Base-by-base conservation (phyloP, 1,284 basidiomycete genomes). In the Ceratobasidium sp. region DNA sequence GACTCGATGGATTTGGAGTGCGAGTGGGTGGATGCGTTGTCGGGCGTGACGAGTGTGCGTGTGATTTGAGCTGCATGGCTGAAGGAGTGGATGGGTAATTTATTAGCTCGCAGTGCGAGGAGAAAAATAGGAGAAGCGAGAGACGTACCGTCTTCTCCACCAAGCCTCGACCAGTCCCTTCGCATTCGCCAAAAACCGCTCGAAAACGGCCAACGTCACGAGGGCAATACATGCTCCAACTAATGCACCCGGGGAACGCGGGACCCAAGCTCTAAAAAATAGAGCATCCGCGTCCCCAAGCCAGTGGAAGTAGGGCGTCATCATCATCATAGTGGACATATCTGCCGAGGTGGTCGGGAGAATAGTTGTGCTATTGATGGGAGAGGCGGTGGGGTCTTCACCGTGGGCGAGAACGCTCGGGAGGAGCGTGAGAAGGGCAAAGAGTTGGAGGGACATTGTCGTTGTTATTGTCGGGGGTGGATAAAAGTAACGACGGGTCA, bases 181-280 rank as follows among this genome's bases (percentile, higher is more conserved):
- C 44, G 73, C 70, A 18, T 49, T 69, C 44, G 61, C 64, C 26
- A 76, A 52, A 30, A 76, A 66, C 41, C 75, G 83, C 72, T 94
- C 92, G 46, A 92, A 81, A 2, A 94, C 78, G 9, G 87, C 87
- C 32, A 95, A 82, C 35, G 89, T 57, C 77, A 91, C 83, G 23
- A 95, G 83, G 0, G 85, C 89, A 73, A 95, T 84, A 79, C 89
- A 91, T 50, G 92, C 91, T 2, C 91, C 93, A 18, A 86, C 87
- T 30, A 93, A 86, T 0, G 90, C 88, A 35, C 90, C 92, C 8
- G 83, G 76, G 0, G 89, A 88, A 0, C 83, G 83, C 0, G 94
- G 93, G 1, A 81, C 82, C 89, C 91, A 92, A 1, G 85, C 81
- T 74, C 86, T 78, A 82, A 95, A 94, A 80, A 88, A 85, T 2